These are phyloP conservation scores for Oxytropis ochrocephala DNA, from an alignment of 306 rosid genomes.

Conservation along the genomic window DNA sequence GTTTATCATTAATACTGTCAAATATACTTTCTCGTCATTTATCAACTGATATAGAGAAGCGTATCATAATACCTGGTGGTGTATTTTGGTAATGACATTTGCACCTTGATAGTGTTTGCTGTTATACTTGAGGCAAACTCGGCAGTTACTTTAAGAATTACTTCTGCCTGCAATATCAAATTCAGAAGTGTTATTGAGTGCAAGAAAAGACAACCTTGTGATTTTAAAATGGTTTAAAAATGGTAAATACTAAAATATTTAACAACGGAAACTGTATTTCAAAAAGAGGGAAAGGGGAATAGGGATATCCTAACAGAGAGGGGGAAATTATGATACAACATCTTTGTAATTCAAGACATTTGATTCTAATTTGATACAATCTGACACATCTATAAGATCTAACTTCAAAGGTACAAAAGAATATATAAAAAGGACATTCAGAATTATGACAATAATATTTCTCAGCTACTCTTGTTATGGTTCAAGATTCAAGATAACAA, in stretches of 20 bases:
- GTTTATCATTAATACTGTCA: conserved; percentile 6
- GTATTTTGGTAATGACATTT: conserved; percentile 72
- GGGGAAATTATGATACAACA: not conserved
- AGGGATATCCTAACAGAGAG: not conserved
- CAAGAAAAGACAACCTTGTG: not conserved
- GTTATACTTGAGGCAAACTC: conserved; percentile 71
- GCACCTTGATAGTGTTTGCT: conserved; percentile 63
- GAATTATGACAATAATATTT: not conserved
- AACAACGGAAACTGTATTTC: not conserved
- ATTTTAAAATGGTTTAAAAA: conserved; percentile 7
- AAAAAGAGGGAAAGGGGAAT: not conserved
- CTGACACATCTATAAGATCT: not conserved
- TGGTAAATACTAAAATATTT: not conserved
- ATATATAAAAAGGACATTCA: not conserved
- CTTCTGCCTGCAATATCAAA: conserved; percentile 56
- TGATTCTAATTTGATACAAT: not conserved
- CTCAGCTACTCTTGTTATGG: conserved; percentile 5
- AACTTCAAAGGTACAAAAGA: not conserved
- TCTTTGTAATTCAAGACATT: not conserved
- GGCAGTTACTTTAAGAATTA: conserved; percentile 60
- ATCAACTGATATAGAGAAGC: conserved; percentile 1
- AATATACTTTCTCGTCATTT: conserved; percentile 8
- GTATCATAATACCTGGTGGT: conserved; percentile 40
- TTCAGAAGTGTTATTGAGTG: not conserved
- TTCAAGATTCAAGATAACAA: not conserved